phyloP scores from a whole-genome alignment of 495 filamentous ascomycete species.

The Penicillium lagena region DNA sequence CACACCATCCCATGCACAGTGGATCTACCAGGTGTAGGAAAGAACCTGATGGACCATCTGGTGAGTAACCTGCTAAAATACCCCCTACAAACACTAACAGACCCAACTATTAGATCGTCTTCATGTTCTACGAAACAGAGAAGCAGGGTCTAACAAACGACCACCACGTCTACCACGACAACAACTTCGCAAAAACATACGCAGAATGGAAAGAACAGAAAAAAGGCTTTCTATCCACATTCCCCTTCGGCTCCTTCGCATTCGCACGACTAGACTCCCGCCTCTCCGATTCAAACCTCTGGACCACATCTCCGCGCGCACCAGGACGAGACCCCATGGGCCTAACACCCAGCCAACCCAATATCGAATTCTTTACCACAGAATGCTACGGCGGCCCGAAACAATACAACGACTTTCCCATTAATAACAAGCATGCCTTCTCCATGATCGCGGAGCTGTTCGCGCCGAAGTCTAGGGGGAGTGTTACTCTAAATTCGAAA shows the following conservation, averaged over 20 bases:
- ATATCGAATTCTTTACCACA: constrained; percentile 46
- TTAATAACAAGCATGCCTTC: constrained; percentile 35
- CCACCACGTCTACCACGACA: constrained; percentile 30
- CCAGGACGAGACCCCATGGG: constrained; percentile 48
- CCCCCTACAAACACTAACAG: background rate
- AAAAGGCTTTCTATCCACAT: constrained; percentile 42
- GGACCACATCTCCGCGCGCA: constrained; percentile 30
- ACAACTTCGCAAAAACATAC: constrained; percentile 33
- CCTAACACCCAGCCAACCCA: constrained; percentile 39
- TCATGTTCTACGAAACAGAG: constrained; percentile 44
- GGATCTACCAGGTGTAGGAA: constrained; percentile 48
- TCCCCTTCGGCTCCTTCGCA: constrained; percentile 49
- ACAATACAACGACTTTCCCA: constrained; percentile 40
- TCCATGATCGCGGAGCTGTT: constrained; percentile 36
- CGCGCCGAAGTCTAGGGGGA: constrained; percentile 35
- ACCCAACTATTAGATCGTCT: constrained; percentile 12
- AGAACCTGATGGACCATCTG: constrained; percentile 50
- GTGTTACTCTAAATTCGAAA: constrained; percentile 26
- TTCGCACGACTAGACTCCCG: constrained; percentile 46
- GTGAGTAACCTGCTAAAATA: constrained; percentile 7
- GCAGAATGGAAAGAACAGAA: constrained; percentile 43
- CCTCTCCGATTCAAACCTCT: constrained; percentile 36
- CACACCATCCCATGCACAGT: constrained; percentile 40
- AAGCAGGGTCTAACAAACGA: constrained; percentile 37
- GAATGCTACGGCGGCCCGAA: constrained; percentile 49